phyloP scores from a whole-genome alignment of 2,329 filamentous ascomycete genomes.

The Fusarium fracticaudum region DNA sequence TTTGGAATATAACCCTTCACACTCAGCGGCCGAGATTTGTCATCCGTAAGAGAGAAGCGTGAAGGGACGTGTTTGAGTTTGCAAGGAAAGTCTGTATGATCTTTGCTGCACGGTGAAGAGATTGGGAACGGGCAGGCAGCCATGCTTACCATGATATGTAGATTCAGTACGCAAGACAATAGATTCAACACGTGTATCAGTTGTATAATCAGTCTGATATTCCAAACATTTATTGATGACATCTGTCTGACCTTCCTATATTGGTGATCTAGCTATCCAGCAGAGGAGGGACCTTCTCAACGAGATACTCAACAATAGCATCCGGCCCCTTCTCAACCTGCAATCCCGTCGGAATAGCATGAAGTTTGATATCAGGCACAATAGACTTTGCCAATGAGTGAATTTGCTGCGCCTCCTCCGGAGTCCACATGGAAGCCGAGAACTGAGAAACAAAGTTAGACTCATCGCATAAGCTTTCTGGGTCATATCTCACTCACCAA shows the following conservation, averaged over 20 bases:
- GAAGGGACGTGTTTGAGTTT: neutral
- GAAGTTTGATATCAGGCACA: slow-evolving; percentile 2
- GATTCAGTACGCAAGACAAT: accelerated
- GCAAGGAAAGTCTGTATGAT: neutral
- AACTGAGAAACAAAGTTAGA: neutral
- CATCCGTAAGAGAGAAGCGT: accelerated
- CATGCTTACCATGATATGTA: neutral
- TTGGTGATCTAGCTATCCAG: neutral
- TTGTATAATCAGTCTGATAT: neutral
- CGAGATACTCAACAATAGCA: slow-evolving; percentile 12
- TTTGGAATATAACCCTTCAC: neutral
- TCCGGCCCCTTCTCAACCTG: slow-evolving; percentile 8
- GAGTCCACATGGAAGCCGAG: slow-evolving; percentile 12
- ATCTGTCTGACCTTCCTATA: accelerated
- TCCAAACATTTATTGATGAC: accelerated
- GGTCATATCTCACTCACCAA: neutral
- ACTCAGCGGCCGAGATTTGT: accelerated
- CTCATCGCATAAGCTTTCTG: accelerated
- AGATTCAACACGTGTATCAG: accelerated
- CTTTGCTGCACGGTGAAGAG: neutral
- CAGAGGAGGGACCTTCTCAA: slow-evolving; percentile 12
- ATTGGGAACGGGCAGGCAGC: neutral
- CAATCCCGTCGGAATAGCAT: slow-evolving; percentile 6
- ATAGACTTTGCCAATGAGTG: slow-evolving; percentile 16
- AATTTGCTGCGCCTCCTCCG: slow-evolving; percentile 5